phyloP scores from a whole-genome alignment of 2,329 filamentous ascomycete genomes.

The Curvularia sp. region DNA sequence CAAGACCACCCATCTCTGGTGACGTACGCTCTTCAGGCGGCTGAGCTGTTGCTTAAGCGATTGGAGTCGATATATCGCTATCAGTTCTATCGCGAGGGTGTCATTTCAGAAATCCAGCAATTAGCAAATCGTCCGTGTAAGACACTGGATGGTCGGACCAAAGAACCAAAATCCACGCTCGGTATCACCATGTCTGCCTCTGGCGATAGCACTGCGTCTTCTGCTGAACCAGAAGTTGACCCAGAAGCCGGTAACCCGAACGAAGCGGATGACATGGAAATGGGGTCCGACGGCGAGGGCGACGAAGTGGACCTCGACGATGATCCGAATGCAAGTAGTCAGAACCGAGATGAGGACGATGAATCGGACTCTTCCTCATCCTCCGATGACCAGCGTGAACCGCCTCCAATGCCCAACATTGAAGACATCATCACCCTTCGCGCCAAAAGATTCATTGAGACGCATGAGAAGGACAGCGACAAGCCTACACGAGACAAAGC shows the following conservation, averaged over 20 bases:
- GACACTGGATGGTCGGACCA: conserved; percentile 36
- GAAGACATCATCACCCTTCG: conserved; percentile 76
- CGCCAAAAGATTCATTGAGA: conserved; percentile 82
- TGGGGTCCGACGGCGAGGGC: conserved; percentile 59
- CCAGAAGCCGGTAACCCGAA: conserved; percentile 61
- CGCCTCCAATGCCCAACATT: conserved; percentile 56
- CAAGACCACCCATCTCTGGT: conserved; percentile 90
- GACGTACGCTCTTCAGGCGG: conserved; percentile 84
- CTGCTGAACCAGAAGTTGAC: conserved; percentile 46
- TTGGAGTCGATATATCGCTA: conserved; percentile 90
- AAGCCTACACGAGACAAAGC: conserved; percentile 81
- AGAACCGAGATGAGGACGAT: conserved; percentile 66
- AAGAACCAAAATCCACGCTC: conserved; percentile 34
- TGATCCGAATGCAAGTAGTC: conserved; percentile 64
- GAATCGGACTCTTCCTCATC: conserved; percentile 70
- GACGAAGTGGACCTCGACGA: conserved; percentile 63
- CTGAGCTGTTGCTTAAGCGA: conserved; percentile 83
- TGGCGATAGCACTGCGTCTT: conserved; percentile 30
- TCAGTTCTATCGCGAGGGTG: conserved; percentile 96
- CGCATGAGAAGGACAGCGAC: conserved; percentile 79
- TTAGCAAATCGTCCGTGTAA: conserved; percentile 64
- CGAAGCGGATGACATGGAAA: conserved; percentile 61
- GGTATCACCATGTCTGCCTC: conserved; percentile 37
- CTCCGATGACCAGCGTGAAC: conserved; percentile 34
- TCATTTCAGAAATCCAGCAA: conserved; percentile 88